Conservation (phyloP, 2,329 filamentous ascomycete genomes). For the Trichothecium sympodiale region DNA sequence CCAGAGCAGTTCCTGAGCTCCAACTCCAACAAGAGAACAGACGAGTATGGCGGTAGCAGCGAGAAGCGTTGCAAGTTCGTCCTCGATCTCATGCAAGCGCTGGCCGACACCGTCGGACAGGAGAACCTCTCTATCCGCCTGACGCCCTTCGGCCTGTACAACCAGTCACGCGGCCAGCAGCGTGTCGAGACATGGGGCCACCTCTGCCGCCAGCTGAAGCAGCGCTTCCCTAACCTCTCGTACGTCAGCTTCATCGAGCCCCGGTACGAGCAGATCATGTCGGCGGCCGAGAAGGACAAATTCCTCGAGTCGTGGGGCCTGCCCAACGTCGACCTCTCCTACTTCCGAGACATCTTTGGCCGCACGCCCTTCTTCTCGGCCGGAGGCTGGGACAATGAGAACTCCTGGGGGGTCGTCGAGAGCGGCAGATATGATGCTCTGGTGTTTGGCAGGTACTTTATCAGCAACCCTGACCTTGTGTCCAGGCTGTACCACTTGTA, state of each 20-base stretch:
- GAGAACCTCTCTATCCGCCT: constrained; percentile 33
- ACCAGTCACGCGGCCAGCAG: constrained; percentile 37
- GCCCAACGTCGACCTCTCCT: constrained; percentile 28
- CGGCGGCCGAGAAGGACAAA: constrained; percentile 32
- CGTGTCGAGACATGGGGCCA: constrained; percentile 40
- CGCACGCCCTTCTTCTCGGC: constrained; percentile 43
- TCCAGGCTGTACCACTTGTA: constrained; percentile 15
- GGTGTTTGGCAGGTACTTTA: constrained; percentile 20
- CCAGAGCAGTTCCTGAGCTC: constrained; percentile 26
- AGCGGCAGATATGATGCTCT: constrained; percentile 35
- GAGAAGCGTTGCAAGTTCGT: constrained; percentile 35
- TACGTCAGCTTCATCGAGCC: constrained; percentile 48
- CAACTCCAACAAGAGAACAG: constrained; percentile 23
- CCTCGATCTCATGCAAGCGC: constrained; percentile 37
- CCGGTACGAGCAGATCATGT: constrained; percentile 41
- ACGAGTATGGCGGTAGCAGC: constrained; percentile 21
- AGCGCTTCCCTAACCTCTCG: constrained; percentile 27
- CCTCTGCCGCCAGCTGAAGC: constrained; percentile 37
- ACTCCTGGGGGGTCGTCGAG: constrained; percentile 31
- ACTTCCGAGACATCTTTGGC: constrained; percentile 39
- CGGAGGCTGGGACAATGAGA: constrained; percentile 40
- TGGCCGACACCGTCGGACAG: constrained; percentile 31
- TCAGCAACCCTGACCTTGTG: constrained; percentile 18
- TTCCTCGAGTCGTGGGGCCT: constrained; percentile 37
- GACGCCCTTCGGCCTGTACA: constrained; percentile 38